These are phyloP conservation scores for Phytophthora lateralis DNA, from an alignment of 352 stramenopile species.

Conservation along the genomic window DNA sequence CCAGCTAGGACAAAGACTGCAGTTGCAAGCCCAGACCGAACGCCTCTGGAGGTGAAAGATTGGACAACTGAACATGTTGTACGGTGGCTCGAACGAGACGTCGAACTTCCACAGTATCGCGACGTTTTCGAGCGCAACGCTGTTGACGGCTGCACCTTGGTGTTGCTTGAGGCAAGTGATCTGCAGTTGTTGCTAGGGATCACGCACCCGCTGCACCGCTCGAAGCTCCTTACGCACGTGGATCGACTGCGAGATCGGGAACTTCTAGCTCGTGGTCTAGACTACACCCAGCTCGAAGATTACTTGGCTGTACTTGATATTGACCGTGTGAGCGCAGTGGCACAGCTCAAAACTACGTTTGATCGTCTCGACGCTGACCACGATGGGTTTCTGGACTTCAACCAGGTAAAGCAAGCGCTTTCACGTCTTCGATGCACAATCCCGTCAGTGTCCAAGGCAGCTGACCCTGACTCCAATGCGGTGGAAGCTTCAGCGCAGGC, in stretches of 20 bases:
- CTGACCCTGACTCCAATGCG: background rate
- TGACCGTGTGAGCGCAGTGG: conserved; percentile 68
- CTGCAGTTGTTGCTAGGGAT: conserved; percentile 71
- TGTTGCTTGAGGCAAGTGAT: conserved; percentile 60
- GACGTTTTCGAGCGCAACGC: conserved; percentile 54
- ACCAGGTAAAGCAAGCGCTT: conserved; percentile 50
- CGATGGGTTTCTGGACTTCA: conserved; percentile 64
- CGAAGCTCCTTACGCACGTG: conserved; percentile 54
- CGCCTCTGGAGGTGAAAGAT: conserved; percentile 46
- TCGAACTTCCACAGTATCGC: conserved; percentile 59
- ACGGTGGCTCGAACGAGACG: conserved; percentile 51
- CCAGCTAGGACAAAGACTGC: background rate
- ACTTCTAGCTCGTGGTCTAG: conserved; percentile 57
- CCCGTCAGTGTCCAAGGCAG: background rate
- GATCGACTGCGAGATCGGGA: conserved; percentile 71
- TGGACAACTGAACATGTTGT: conserved; percentile 63
- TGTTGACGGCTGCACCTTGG: conserved; percentile 71
- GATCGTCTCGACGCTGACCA: conserved; percentile 66
- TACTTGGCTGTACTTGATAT: conserved; percentile 75
- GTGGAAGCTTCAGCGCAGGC: conserved; percentile 33
- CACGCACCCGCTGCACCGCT: conserved; percentile 61
- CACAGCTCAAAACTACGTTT: conserved; percentile 71
- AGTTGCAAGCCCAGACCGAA: conserved; percentile 1
- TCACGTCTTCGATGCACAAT: conserved; percentile 37
- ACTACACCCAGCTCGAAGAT: conserved; percentile 76